Evolutionary conservation across 2,329 filamentous ascomycete species (phyloP).

Genomic region (Neocucurbitaria cava): DNA sequence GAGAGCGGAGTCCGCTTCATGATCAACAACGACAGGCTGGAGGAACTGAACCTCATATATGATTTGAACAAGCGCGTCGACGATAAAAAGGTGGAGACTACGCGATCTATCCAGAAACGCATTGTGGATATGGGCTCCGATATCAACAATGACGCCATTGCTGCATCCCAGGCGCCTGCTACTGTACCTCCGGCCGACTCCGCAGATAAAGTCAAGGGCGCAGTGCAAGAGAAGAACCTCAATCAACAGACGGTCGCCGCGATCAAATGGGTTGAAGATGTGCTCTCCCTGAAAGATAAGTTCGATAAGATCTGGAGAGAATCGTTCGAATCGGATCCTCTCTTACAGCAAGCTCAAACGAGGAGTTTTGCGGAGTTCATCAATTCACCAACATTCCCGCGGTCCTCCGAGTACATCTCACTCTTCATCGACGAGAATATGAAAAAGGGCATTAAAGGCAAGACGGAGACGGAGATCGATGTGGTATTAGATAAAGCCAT

Average conservation of each 20-base stretch:
- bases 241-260: conserved; percentile 86
- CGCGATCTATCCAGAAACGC: conserved; percentile 72
- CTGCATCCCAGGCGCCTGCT: conserved; percentile 63
- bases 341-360: conserved; percentile 81
- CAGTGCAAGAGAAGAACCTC: conserved; percentile 56
- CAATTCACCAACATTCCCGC: conserved; percentile 73
- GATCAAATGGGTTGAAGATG: conserved; percentile 94
- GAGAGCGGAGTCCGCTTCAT: conserved; percentile 88
- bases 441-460: conserved; percentile 91
- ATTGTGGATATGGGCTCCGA: conserved; percentile 81
- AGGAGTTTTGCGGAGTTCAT: conserved; percentile 93
- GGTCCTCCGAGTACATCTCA: conserved; percentile 90
- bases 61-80: conserved; percentile 81
- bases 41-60: conserved; percentile 83
- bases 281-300: conserved; percentile 83
- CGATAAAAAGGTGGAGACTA: conserved; percentile 72
- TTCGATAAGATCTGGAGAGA: conserved; percentile 80
- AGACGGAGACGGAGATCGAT: conserved; percentile 88
- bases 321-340: conserved; percentile 78
- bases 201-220: conserved; percentile 58
- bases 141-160: conserved; percentile 73
- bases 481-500: conserved; percentile 87
- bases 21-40: conserved; percentile 85
- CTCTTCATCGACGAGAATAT: conserved; percentile 97
- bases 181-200: conserved; percentile 52